Evolutionary conservation across 257 asterid species (phyloP).

Genomic region (Gynochthodes officinalis): DNA sequence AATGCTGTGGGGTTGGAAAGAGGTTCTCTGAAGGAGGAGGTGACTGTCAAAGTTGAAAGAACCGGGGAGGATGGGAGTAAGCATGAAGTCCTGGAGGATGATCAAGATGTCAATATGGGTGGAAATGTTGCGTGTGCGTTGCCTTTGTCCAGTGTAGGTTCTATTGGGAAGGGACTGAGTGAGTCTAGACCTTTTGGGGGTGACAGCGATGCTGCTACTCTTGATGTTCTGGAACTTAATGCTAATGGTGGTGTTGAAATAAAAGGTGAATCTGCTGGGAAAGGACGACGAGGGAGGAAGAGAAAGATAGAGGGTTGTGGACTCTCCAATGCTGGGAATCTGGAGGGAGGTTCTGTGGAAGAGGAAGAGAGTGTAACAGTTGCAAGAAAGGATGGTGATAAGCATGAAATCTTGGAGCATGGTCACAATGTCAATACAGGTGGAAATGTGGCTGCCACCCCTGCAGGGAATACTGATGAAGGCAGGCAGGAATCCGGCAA

Average conservation of each 20-base stretch:
- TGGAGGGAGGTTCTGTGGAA: background rate
- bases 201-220: background rate
- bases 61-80: no score
- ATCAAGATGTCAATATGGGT: background rate
- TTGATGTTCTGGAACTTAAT: constrained; percentile 3
- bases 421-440: constrained; percentile 2
- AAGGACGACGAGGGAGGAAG: background rate
- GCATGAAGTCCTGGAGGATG: no score
- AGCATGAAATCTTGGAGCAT: background rate
- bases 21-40: background rate
- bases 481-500: background rate
- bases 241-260: background rate
- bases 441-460: background rate
- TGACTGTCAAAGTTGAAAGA: no score
- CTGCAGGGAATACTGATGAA: constrained; percentile 8
- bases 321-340: background rate
- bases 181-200: background rate
- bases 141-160: background rate
- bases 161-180: constrained; percentile 3
- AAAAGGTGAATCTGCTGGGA: background rate
- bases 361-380: background rate
- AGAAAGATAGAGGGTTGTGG: background rate
- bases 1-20: background rate
- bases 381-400: constrained; percentile 1
- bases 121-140: background rate